Evolutionary conservation across 2,329 filamentous ascomycete species (phyloP), one percentile per base, ranked within the genome.

Genomic region (Atkinsonella texensis): DNA sequence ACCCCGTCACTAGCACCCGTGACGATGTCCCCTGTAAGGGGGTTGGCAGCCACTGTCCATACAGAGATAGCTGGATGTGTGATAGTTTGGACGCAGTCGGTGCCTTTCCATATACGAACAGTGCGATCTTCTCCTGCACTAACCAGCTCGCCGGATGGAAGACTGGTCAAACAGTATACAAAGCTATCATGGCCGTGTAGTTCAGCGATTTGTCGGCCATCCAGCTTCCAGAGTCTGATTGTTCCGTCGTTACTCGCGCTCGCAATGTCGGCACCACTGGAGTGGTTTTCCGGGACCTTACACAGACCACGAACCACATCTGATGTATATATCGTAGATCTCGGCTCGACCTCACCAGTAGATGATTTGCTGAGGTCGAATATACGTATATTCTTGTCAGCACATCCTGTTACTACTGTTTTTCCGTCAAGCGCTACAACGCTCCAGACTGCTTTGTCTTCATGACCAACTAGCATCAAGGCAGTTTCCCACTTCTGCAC

Each of bases 21-120:
- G n/a, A 89, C 88, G 54, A 98, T 91, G 61, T 98, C 94, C 20
- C 93, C 91, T 46, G 80, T 94, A 55, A 88, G 81, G 0, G 76
- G 63, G 62, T 87, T 93, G 11, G 80, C 86, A n/a, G 89, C 87
- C 17, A 98, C 89, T 13, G 81, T 77, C 93, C 93, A 98, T 5
- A 98, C 90, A 0, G 91, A 97, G 51, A 97, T 94, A 10, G 93
- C 93, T 11, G 93, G 93, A 62, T 96, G 89, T 1, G 91, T 96
- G 57, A 98, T 97, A 40, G 91, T 96, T 68, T 98, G 93, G 45
- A 95, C 71, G 64, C 91, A 97, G 52, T 89, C 77, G 13, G 74
- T 79, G 44, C 85, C 87, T 58, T 79, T 84, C 93, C 94, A 98
- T 63, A 98, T 74, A 49, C 89, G 80, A 35, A 95, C 81, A 0